Evolutionary conservation across 176 grass and related monocot genomes (phyloP).

Genomic region (Cenchrus purpureus): DNA sequence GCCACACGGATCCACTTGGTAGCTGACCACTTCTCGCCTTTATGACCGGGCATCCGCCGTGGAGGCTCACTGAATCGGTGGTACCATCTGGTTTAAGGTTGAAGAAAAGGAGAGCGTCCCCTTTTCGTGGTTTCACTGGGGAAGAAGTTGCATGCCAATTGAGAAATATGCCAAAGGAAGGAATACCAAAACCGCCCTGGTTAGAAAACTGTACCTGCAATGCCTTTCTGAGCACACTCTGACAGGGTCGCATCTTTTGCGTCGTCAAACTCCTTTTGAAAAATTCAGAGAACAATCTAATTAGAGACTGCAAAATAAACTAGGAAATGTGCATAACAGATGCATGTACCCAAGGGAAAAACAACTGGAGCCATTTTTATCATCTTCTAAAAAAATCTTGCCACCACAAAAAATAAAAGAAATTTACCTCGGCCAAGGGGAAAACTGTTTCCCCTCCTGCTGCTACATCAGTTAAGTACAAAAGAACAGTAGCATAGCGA

Average conservation of each 20-base stretch:
- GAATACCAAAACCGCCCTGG: background rate
- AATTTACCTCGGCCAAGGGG: slow-evolving; percentile 75
- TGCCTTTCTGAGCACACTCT: slow-evolving; percentile 78
- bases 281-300: slow-evolving; percentile 21
- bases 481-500: slow-evolving; percentile 85
- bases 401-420: background rate
- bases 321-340: background rate
- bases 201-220: slow-evolving; percentile 61
- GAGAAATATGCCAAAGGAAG: slow-evolving; percentile 15
- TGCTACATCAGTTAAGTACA: slow-evolving; percentile 82
- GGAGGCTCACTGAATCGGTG: slow-evolving; percentile 71
- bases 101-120: slow-evolving; percentile 93
- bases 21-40: slow-evolving; percentile 91
- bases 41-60: slow-evolving; percentile 78
- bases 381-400: background rate
- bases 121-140: slow-evolving; percentile 85
- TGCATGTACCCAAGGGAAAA: background rate
- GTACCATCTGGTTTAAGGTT: slow-evolving; percentile 73
- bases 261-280: slow-evolving; percentile 47
- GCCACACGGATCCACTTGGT: slow-evolving; percentile 91
- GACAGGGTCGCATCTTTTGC: slow-evolving; percentile 66
- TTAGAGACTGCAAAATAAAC: slow-evolving; percentile 12
- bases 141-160: background rate
- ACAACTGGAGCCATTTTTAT: background rate
- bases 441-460: slow-evolving; percentile 97